Evolutionary conservation across 2,329 filamentous ascomycete genomes (phyloP), one percentile per base, ranked within the genome.

Genomic region (Diaporthe nobilis): DNA sequence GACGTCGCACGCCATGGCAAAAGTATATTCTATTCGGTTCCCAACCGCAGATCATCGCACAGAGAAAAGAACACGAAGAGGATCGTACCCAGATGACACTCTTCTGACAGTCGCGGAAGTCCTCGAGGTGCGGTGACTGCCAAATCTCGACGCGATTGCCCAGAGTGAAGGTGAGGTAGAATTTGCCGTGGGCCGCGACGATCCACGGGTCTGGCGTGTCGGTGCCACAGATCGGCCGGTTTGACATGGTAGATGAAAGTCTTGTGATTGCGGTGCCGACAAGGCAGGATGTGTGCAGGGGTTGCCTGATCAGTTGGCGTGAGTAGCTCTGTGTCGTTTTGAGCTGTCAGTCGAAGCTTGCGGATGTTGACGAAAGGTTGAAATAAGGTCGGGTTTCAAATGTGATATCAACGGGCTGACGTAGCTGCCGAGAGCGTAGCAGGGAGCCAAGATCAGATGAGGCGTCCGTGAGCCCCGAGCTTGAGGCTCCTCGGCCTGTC

Each of bases 111-210:
- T 78, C 70, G 58, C 77, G 73, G 71, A 84, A 84, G 65, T 83
- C 73, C 37, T 83, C 81, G 76, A 84, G 80, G 22, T 76, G 60
- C 3, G 73, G 74, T 0, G 82, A 84, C 42, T 76, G 72, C 82
- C 82, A 84, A 34, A 85, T 83, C 74, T 83, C 82, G 70, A 84
- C 77, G 28, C 83, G 82, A 77, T 83, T 81, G 74, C 80, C 82
- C 70, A 82, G 78, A 4, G 78, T 79, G 71, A 78, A 82, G 76
- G 78, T 82, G 78, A 77, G 47, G 73, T 77, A 77, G 76, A 80
- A 82, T 47, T 75, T 74, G 75, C 78, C 76, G 34, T 79, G 76
- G 20, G 77, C 75, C 22, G 79, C 77, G 58, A 82, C 44, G 76
- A 82, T 79, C 81, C 81, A 82, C 39, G 81, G 81, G 57, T 82